Evolutionary conservation across 176 grass and related monocot genomes (phyloP).

Genomic region (Hordeum marinum): DNA sequence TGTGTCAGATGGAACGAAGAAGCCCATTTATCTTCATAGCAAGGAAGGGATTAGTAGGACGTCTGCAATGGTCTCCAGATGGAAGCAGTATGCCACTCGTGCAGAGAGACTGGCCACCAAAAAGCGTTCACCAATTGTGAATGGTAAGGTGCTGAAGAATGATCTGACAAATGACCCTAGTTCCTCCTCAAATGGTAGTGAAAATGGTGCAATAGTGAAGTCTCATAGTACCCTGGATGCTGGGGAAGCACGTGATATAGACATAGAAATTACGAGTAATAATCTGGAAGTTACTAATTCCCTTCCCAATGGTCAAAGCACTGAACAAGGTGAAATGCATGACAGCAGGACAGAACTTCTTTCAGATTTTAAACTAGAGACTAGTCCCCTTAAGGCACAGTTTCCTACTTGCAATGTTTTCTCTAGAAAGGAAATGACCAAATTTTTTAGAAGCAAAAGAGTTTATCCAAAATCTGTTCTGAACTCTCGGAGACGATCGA

Average conservation of each 20-base stretch:
- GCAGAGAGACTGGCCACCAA: constrained; percentile 40
- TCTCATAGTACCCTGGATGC: constrained; percentile 20
- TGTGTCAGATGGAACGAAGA: constrained; percentile 58
- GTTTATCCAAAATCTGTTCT: constrained; percentile 74
- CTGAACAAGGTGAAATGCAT: constrained; percentile 32
- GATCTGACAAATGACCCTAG: background rate
- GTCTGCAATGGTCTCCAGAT: constrained; percentile 96
- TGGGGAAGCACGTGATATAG: constrained; percentile 27
- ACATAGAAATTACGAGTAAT: constrained; percentile 33
- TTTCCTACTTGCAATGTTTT: constrained; percentile 83
- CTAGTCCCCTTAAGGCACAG: constrained; percentile 74
- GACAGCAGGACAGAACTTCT: constrained; percentile 28
- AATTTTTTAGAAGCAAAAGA: constrained; percentile 74
- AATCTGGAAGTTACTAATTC: constrained; percentile 52
- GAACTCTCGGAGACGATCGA: constrained; percentile 41
- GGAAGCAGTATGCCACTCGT: constrained; percentile 78
- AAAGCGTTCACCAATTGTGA: constrained; percentile 30
- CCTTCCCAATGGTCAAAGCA: constrained; percentile 22
- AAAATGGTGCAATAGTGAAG: constrained; percentile 31
- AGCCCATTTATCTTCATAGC: constrained; percentile 90
- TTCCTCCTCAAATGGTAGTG: constrained; percentile 20
- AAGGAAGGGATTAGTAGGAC: constrained; percentile 81
- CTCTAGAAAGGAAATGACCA: constrained; percentile 77
- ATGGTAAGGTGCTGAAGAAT: constrained; percentile 50
- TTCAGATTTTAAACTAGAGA: constrained; percentile 44